phyloP scores from a whole-genome alignment of 805 yeast species.

The Ogataea thermomethanolica region DNA sequence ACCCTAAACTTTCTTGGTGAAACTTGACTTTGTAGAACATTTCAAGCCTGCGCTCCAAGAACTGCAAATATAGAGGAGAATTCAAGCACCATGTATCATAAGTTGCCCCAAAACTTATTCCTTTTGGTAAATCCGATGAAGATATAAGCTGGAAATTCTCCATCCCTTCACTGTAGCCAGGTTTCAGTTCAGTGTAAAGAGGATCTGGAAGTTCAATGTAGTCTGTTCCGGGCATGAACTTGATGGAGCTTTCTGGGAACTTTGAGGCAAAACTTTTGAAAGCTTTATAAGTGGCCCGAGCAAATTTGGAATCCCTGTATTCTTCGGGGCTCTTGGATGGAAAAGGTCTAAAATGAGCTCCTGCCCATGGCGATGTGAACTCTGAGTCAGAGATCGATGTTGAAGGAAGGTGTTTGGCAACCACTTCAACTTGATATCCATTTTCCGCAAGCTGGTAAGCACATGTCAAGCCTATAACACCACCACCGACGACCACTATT shows the following conservation, averaged over 20 bases:
- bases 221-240: slow-evolving; percentile 55
- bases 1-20: slow-evolving; percentile 27
- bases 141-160: slow-evolving; percentile 33
- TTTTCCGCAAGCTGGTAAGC: slow-evolving; percentile 44
- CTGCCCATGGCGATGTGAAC: slow-evolving; percentile 72
- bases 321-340: slow-evolving; percentile 47
- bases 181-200: slow-evolving; percentile 32
- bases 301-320: slow-evolving; percentile 41
- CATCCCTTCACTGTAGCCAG: slow-evolving; percentile 41
- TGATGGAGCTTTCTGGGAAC: slow-evolving; percentile 50
- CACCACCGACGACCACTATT: slow-evolving; percentile 52
- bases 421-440: slow-evolving; percentile 34
- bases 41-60: slow-evolving; percentile 37
- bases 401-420: slow-evolving; percentile 44
- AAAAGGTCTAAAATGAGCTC: slow-evolving; percentile 71
- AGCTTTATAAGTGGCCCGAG: slow-evolving; percentile 44
- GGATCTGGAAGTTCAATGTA: slow-evolving; percentile 46
- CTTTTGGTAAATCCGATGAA: slow-evolving; percentile 33
- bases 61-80: slow-evolving; percentile 53
- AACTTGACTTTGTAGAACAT: slow-evolving; percentile 36
- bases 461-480: slow-evolving; percentile 55
- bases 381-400: slow-evolving; percentile 22
- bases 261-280: slow-evolving; percentile 39
- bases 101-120: slow-evolving; percentile 43
- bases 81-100: slow-evolving; percentile 60